Conservation (phyloP, 2,329 filamentous ascomycete species). For the Monosporascus sp. region DNA sequence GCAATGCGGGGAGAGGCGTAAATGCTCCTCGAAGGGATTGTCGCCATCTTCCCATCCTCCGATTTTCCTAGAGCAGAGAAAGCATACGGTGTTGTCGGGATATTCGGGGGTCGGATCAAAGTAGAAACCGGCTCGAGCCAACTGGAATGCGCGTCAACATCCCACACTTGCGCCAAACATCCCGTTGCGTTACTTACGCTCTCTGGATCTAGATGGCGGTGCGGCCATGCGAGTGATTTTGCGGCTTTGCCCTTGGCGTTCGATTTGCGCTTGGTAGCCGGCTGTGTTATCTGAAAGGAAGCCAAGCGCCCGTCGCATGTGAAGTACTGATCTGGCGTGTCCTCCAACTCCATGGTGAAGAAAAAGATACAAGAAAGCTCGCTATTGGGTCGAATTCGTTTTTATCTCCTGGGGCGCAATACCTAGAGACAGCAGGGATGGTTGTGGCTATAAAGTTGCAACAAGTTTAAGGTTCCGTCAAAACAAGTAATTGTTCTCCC, state of each 20-base stretch:
- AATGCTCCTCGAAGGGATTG: slow-evolving; percentile 75
- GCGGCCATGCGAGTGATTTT: slow-evolving; percentile 70
- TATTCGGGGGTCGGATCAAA: slow-evolving; percentile 70
- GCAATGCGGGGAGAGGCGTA: slow-evolving; percentile 75
- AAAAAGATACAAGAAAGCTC: neutral
- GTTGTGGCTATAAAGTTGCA: too few relatives aligned
- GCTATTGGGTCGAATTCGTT: neutral
- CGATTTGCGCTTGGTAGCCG: slow-evolving; percentile 65
- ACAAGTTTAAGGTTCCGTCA: too few relatives aligned
- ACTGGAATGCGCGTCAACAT: slow-evolving; percentile 40
- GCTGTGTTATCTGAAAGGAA: slow-evolving; percentile 66
- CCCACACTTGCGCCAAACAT: slow-evolving; percentile 2
- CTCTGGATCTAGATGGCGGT: slow-evolving; percentile 59
- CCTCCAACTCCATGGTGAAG: slow-evolving; percentile 23
- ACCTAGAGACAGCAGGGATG: too few relatives aligned
- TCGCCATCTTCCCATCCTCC: slow-evolving; percentile 92
- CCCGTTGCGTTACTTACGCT: slow-evolving; percentile 42
- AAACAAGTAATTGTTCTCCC: too few relatives aligned
- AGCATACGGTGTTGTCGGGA: slow-evolving; percentile 86
- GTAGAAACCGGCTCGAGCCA: slow-evolving; percentile 88
- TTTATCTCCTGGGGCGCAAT: too few relatives aligned
- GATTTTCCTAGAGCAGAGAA: slow-evolving; percentile 75
- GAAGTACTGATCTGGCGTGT: slow-evolving; percentile 43
- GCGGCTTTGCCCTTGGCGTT: slow-evolving; percentile 51
- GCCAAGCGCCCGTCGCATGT: slow-evolving; percentile 72